Conservation (phyloP, 176 grass and related monocot genomes). For the Chloris gayana region DNA sequence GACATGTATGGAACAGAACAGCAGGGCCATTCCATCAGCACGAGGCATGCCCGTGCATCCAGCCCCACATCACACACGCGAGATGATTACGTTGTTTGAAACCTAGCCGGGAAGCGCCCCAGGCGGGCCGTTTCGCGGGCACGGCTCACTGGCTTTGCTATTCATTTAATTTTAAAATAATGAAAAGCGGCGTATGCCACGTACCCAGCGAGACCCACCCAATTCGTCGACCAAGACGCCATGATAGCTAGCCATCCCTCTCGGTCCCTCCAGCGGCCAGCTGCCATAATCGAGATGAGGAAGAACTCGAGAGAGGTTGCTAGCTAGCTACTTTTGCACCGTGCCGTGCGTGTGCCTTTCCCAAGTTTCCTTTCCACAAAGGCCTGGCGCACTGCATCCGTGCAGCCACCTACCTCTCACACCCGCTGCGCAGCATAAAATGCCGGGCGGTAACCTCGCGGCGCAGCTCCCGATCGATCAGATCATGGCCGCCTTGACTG, state of each 20-base stretch:
- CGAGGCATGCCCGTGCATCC: background rate
- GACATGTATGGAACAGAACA: constrained; percentile 8
- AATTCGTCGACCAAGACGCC: background rate
- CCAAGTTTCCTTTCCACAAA: background rate
- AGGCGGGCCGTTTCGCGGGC: background rate
- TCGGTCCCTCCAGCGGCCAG: background rate
- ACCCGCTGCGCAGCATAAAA: background rate
- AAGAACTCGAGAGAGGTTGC: background rate
- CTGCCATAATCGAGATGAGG: background rate
- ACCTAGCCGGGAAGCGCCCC: background rate
- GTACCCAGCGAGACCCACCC: background rate
- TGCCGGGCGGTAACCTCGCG: background rate
- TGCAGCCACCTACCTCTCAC: background rate
- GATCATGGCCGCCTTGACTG: background rate
- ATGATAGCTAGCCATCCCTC: background rate
- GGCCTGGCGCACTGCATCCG: background rate
- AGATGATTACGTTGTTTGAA: background rate
- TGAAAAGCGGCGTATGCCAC: background rate
- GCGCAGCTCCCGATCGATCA: background rate
- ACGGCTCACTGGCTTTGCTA: background rate
- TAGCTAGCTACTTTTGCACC: background rate
- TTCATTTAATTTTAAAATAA: background rate
- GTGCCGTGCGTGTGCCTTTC: background rate
- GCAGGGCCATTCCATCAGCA: background rate
- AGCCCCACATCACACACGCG: constrained; percentile 17